phyloP scores from a whole-genome alignment of 441 rosid genomes.

The Mallotus japonicus region DNA sequence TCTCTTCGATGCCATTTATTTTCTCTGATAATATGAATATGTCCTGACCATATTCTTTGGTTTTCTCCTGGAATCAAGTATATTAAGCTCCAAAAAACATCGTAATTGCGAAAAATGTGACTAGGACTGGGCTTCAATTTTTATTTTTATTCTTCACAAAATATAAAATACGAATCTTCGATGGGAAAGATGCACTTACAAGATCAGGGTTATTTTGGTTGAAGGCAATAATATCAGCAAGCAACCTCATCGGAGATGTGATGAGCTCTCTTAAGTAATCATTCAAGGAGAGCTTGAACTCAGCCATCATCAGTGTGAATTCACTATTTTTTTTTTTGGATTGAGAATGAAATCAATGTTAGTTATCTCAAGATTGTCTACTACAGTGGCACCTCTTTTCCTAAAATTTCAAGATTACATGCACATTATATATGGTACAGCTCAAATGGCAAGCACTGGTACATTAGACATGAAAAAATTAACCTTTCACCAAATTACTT shows the following conservation, averaged over 20 bases:
- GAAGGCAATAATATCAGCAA: constrained; percentile 63
- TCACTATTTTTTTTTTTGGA: constrained; percentile 37
- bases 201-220: constrained; percentile 43
- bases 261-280: constrained; percentile 45
- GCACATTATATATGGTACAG: not conserved
- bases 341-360: constrained; percentile 31
- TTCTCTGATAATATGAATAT: constrained; percentile 10
- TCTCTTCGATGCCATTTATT: not conserved
- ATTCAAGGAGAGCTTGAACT: constrained; percentile 59
- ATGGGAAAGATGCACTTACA: constrained; percentile 27
- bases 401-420: constrained; percentile 23
- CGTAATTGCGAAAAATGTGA: no score
- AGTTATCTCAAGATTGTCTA: constrained; percentile 46
- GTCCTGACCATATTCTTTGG: constrained; percentile 44
- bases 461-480: no score
- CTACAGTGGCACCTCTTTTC: constrained; percentile 46
- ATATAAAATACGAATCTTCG: not conserved
- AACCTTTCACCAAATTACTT: no score
- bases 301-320: constrained; percentile 40
- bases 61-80: constrained; percentile 40
- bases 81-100: not conserved
- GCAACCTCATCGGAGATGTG: constrained; percentile 54
- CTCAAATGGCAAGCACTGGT: not conserved
- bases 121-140: no score
- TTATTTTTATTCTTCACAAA: not conserved